Conservation (phyloP, 2,329 filamentous ascomycete species). For the Calycina marina region DNA sequence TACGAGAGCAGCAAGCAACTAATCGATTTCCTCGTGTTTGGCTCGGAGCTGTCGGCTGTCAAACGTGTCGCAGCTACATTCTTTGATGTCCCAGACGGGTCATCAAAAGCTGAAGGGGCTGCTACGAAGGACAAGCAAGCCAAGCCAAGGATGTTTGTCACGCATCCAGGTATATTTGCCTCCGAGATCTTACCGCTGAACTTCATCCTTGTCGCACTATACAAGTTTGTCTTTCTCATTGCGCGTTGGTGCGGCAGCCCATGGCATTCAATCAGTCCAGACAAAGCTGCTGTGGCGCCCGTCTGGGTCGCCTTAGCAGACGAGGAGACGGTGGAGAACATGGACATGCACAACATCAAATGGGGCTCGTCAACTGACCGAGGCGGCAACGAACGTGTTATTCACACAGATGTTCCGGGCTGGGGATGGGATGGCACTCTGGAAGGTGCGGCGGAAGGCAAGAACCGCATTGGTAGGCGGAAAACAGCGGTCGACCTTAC, state of each 20-base stretch:
- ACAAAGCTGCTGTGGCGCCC: slow-evolving; percentile 60
- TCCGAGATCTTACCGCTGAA: slow-evolving; percentile 69
- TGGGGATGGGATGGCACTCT: slow-evolving; percentile 61
- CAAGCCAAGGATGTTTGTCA: slow-evolving; percentile 57
- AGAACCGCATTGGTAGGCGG: slow-evolving; percentile 42
- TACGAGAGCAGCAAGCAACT: slow-evolving; percentile 85
- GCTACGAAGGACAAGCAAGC: slow-evolving; percentile 11
- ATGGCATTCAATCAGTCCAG: slow-evolving; percentile 71
- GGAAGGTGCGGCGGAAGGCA: slow-evolving; percentile 29
- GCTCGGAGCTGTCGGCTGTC: slow-evolving; percentile 50
- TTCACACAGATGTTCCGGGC: slow-evolving; percentile 70
- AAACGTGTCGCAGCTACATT: slow-evolving; percentile 41
- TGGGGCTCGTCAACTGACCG: slow-evolving; percentile 67
- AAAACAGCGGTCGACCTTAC: slow-evolving; percentile 43
- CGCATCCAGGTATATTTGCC: slow-evolving; percentile 76
- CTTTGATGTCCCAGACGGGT: slow-evolving; percentile 28
- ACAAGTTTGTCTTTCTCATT: slow-evolving; percentile 53
- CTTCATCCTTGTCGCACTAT: slow-evolving; percentile 52
- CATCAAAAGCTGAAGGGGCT: slow-evolving; percentile 12
- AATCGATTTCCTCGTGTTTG: slow-evolving; percentile 71
- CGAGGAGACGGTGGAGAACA: slow-evolving; percentile 43
- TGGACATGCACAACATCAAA: slow-evolving; percentile 47
- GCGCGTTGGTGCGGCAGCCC: slow-evolving; percentile 68
- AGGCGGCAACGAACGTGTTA: slow-evolving; percentile 43
- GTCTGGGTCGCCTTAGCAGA: slow-evolving; percentile 65